Conservation (phyloP, 139 green algal species). For the Pseudopediastrum boryanum region DNA sequence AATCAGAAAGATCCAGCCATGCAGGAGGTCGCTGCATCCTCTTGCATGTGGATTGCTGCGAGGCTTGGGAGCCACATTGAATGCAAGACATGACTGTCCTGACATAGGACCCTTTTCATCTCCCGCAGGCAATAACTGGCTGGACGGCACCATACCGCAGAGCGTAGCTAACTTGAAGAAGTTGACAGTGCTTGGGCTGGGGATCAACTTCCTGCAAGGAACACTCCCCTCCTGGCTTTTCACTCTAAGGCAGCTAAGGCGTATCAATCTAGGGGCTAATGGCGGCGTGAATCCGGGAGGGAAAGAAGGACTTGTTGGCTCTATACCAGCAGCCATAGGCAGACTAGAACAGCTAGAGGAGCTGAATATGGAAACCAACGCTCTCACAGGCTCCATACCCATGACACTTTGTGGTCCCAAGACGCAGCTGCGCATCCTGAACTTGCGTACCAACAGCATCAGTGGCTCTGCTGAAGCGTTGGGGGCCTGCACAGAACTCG, state of each 20-base stretch:
- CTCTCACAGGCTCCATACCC: conserved; percentile 13
- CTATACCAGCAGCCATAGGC: not conserved
- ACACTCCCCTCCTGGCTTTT: conserved; percentile 20
- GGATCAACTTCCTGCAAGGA: conserved; percentile 37
- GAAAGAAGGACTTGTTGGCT: not conserved
- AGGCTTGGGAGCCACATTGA: too few species aligned
- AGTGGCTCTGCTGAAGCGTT: not conserved
- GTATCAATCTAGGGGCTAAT: conserved; percentile 18
- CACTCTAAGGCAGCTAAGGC: not conserved
- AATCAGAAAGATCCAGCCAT: too few species aligned
- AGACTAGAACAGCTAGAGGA: not conserved
- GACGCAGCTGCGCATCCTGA: conserved; percentile 27
- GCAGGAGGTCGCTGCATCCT: too few species aligned
- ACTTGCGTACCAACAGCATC: conserved; percentile 12
- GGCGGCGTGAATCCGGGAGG: conserved; percentile 14
- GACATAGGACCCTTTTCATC: too few species aligned
- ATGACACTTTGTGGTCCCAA: not conserved
- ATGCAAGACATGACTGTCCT: too few species aligned
- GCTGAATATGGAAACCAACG: conserved; percentile 32
- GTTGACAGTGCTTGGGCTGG: conserved; percentile 11
- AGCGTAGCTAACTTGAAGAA: conserved; percentile 17
- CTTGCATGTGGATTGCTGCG: too few species aligned
- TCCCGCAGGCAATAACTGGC: conserved; percentile 43
- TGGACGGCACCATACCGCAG: conserved; percentile 26
- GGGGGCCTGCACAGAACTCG: conserved; percentile 16